Percentiles rank a stretch among this genome's conserved stretches.
Evolutionary conservation across 345 rosid genomes (phyloP).

Genomic region (Theobroma cacao): DNA sequence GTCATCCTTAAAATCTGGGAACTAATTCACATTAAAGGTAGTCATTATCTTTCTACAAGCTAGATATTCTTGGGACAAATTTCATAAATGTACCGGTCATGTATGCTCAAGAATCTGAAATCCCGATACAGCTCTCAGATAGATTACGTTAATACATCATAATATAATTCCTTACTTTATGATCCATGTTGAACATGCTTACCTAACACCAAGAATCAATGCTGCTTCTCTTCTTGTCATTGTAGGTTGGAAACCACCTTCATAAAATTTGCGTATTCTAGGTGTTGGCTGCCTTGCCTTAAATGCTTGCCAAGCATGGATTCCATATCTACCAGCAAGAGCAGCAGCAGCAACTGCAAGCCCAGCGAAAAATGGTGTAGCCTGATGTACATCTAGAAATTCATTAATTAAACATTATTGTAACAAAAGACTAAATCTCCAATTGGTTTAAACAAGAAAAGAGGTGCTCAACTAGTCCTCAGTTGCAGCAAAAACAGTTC

Average conservation of each 20-base stretch:
- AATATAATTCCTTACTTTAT: neutral
- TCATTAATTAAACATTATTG: constrained; percentile 11
- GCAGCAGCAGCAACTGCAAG: constrained; percentile 63
- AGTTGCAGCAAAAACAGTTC: neutral
- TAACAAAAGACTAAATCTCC: neutral
- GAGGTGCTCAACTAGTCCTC: neutral
- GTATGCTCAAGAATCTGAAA: neutral
- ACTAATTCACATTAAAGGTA: neutral
- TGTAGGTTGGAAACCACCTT: constrained; percentile 43
- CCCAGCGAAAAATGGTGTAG: constrained; percentile 48
- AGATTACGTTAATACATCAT: neutral
- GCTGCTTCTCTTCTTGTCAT: constrained; percentile 48
- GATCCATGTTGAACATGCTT: neutral
- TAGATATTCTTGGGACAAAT: neutral
- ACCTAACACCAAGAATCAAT: constrained; percentile 46
- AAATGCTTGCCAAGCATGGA: constrained; percentile 60
- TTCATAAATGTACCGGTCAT: neutral
- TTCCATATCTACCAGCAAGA: constrained; percentile 54
- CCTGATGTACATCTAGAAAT: constrained; percentile 29
- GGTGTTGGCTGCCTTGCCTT: constrained; percentile 46
- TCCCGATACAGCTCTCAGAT: neutral
- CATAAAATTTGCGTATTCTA: constrained; percentile 30
- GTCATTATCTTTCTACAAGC: neutral
- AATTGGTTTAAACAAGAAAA: neutral
- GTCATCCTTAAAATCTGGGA: neutral